A percentile compares a stretch with the other conserved stretches of the same genome.
These are phyloP conservation scores for Henckelia pumila DNA, from an alignment of 257 asterid species.

Conservation along the genomic window DNA sequence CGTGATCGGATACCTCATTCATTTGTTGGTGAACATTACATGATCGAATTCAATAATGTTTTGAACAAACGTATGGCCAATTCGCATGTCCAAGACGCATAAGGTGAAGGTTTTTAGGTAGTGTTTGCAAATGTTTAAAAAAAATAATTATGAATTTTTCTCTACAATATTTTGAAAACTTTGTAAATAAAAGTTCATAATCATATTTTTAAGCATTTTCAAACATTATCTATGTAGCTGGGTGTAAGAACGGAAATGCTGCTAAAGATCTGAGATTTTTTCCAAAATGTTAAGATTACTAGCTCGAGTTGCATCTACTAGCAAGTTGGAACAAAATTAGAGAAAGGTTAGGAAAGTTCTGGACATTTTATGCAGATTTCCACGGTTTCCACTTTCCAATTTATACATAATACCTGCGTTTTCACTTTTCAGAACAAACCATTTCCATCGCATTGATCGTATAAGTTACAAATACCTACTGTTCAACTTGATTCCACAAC, in stretches of 20 bases:
- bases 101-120: background rate
- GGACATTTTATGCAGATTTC: background rate
- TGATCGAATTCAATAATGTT: background rate
- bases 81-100: background rate
- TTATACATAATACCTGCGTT: background rate
- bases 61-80: background rate
- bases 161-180: too few relatives aligned
- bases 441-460: background rate
- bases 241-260: background rate
- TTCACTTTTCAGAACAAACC: background rate
- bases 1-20: background rate
- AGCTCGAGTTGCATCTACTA: background rate
- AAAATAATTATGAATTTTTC: too few relatives aligned
- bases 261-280: background rate
- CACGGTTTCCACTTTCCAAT: background rate
- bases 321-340: background rate
- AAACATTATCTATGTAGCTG: too few relatives aligned
- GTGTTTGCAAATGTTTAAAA: too few relatives aligned
- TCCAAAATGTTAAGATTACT: background rate
- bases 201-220: too few relatives aligned
- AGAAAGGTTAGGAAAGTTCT: too few relatives aligned
- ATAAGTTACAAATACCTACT: background rate
- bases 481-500: background rate
- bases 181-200: too few relatives aligned
- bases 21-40: background rate